phyloP scores from a whole-genome alignment of 176 grass and related monocot species.

The Typha latifolia region DNA sequence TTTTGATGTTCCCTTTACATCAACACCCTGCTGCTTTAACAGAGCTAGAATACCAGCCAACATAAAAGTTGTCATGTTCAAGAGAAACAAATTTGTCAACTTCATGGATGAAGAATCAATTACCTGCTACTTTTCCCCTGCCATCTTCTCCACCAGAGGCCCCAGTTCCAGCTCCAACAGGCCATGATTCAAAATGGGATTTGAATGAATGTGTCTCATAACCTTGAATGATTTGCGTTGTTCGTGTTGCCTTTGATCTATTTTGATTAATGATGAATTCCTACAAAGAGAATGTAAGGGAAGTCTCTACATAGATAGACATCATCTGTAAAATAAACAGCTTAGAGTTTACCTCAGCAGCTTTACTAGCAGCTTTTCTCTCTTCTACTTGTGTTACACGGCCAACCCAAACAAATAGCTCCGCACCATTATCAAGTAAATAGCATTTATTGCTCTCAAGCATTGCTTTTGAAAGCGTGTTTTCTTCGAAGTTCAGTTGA shows the following conservation, averaged over 20 bases:
- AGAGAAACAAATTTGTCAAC: neutral
- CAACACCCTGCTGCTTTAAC: conserved; percentile 87
- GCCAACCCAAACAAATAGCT: conserved; percentile 93
- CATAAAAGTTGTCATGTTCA: conserved; percentile 21
- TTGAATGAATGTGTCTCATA: conserved; percentile 83
- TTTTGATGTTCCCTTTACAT: conserved; percentile 76
- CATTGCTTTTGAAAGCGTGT: conserved; percentile 58
- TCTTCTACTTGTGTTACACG: conserved; percentile 86
- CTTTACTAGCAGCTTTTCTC: conserved; percentile 83
- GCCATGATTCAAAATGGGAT: conserved; percentile 93
- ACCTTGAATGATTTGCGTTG: conserved; percentile 88
- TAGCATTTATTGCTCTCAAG: conserved; percentile 89
- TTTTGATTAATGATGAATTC: conserved; percentile 75
- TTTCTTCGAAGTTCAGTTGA: conserved; percentile 79
- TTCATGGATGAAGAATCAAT: conserved; percentile 15
- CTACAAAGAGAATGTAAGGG: conserved; percentile 30
- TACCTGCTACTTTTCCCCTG: conserved; percentile 95
- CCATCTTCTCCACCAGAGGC: conserved; percentile 63
- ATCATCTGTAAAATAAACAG: conserved; percentile 5
- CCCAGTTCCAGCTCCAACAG: conserved; percentile 44
- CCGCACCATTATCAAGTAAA: conserved; percentile 77
- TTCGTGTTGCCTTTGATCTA: conserved; percentile 61
- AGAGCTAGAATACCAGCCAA: conserved; percentile 38
- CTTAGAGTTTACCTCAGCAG: conserved; percentile 60
- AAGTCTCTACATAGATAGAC: neutral